Base-by-base conservation (phyloP, 2,329 filamentous ascomycete species). In the Talaromyces sp. region DNA sequence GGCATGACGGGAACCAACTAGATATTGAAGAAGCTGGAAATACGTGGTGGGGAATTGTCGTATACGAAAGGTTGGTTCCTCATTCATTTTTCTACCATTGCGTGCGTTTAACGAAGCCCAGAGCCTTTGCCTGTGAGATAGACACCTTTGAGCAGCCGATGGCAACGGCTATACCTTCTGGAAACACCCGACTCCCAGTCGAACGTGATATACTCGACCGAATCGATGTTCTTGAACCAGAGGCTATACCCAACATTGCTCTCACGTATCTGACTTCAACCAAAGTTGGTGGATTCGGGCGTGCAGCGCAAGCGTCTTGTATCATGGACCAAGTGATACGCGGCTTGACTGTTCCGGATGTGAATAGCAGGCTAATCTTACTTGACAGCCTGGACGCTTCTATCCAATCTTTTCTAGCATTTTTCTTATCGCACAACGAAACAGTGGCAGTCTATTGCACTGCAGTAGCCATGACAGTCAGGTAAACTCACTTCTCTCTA, bases 1-100 rank as follows among this genome's bases (percentile, higher is more conserved):
- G 21, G 2, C 35, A 56, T 29, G 41, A 43, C 29, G 27, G 24
- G 21, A 14, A 4, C 26, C 21, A 13, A 29, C 26, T 56, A 19
- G 35, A 56, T 14, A 29, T 17, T n/a, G 38, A 57, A 57, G 55
- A 57, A 24, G 43, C 38, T 50, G 26, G 35, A 10, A 57, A 57
- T 24, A 57, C 38, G 38, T 57, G 55, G 55, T 57, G 55, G 55
- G 55, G 27, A 7, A 57, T 57, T 32, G 26, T 57, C 5, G 51
- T 57, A 2, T 57, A 24, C 38, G 55, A 57, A 32, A 27, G 55
- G 55, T 51, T 17, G 13, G 55, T 35, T 1, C 3, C 21, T 8
- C n/a, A 21, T 46, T 13, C 2, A 11, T 13, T 46, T 8, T 11
- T 24, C 43, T 13, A 5, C 8, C 19, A 46, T 46, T 2, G 9